A percentile compares a stretch with the other conserved stretches of the same genome.
These are phyloP conservation scores for Inosperma sp. DNA, from an alignment of 768 basidiomycete genomes.

Conservation along the genomic window DNA sequence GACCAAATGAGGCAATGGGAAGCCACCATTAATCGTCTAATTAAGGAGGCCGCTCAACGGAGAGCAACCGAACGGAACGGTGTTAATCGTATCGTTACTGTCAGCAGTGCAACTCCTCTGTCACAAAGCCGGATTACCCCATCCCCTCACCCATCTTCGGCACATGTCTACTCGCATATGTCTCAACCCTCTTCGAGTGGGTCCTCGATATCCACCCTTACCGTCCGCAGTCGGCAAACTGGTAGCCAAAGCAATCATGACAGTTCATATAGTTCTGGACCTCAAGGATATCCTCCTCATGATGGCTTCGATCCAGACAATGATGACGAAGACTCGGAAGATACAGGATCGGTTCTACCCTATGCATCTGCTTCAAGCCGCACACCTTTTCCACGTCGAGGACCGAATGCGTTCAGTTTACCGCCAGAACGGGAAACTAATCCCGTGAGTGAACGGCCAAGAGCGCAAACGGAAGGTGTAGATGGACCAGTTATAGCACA, in stretches of 20 bases:
- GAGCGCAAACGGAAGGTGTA: slow-evolving; percentile 67
- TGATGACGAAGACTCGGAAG: slow-evolving; percentile 73
- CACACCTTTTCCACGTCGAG: slow-evolving; percentile 62
- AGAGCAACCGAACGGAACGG: slow-evolving; percentile 59
- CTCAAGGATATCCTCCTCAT: slow-evolving; percentile 54
- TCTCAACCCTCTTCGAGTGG: slow-evolving; percentile 21
- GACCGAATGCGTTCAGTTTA: slow-evolving; percentile 50
- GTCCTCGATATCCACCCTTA: slow-evolving; percentile 15
- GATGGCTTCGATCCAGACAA: slow-evolving; percentile 71
- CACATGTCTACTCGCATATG: slow-evolving; percentile 30
- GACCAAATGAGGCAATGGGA: slow-evolving; percentile 95
- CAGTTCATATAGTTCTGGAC: slow-evolving; percentile 36
- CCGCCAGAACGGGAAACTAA: slow-evolving; percentile 52
- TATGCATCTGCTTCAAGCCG: slow-evolving; percentile 55
- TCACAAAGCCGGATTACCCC: slow-evolving; percentile 32
- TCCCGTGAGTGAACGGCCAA: slow-evolving; percentile 47
- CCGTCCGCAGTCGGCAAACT: no score
- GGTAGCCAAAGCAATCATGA: slow-evolving; percentile 26
- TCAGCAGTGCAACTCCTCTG: slow-evolving; percentile 46
- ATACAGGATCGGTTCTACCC: slow-evolving; percentile 52
- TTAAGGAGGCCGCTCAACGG: slow-evolving; percentile 68
- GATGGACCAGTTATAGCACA: slow-evolving; percentile 59
- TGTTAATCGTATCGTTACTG: slow-evolving; percentile 47
- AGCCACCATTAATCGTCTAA: slow-evolving; percentile 79
- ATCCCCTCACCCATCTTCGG: slow-evolving; percentile 24